Base-by-base conservation (phyloP, 2,329 filamentous ascomycete species). In the Colletotrichum sp. region DNA sequence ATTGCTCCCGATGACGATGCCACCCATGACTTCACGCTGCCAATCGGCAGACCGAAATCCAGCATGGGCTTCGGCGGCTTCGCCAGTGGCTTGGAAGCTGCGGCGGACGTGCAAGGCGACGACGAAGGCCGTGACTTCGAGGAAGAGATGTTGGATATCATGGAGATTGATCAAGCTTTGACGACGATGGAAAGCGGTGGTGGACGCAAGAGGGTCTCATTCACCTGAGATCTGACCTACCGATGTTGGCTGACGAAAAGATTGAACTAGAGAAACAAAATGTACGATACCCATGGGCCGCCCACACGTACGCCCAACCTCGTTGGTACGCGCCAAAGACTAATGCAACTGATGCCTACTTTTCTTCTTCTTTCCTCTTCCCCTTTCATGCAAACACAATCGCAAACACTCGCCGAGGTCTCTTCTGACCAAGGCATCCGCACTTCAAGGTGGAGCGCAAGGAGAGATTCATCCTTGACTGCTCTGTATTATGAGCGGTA, bases 401-500 rank as follows among this genome's bases (percentile, higher is more conserved):
- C 59, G 44, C 15, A 57, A 39, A 49, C 63, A 66, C 15, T 12
- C 15, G 62, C 71, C 71, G 12, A 49, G 10, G 39, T 65, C 32
- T 60, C 28, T n/a, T 32, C 5, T 55, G 49, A 62, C 55, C 65
- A 71, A 76, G 67, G 28, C 69, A 69, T 91, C 91, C 92, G 92
- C 92, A 92, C 90, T 91, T 91, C 91, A 89, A 91, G 92, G 92
- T 94, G 92, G 92, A 94, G 92, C 91, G 91, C 92, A 94, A 94
- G 92, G 92, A 90, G 91, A 93, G 92, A 92, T 83, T 87, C 87
- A 91, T 94, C 92, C 92, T 94, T 94, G 92, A 89, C 86, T 88
- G 89, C 91, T 93, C 90, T 93, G 92, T 94, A 94, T 93, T 93
- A 92, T 91, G 92, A 92, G 92, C 92, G 92, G 91, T 91, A 94